A percentile compares a stretch with the other conserved stretches of the same genome.
These are phyloP conservation scores for Malus hybrid DNA, from an alignment of 331 rosid genomes.

Conservation along the genomic window DNA sequence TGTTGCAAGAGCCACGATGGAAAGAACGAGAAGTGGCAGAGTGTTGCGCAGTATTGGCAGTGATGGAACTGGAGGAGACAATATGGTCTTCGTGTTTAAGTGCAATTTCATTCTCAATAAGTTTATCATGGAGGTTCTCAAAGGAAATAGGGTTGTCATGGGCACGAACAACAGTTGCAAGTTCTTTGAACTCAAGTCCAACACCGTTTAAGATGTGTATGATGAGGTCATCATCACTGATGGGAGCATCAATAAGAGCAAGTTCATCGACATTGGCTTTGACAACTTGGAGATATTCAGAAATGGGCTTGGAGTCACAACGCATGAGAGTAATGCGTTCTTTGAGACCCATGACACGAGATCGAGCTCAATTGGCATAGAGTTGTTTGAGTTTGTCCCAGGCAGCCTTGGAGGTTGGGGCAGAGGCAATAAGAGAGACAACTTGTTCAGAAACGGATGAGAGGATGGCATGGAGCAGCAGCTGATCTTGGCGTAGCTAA, in stretches of 20 bases:
- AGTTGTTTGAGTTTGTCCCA: not conserved
- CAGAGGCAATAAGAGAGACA: not conserved
- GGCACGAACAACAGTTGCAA: not conserved
- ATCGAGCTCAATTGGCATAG: not conserved
- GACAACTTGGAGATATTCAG: not conserved
- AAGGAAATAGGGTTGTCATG: not conserved
- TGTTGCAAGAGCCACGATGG: not conserved
- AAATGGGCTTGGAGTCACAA: not conserved
- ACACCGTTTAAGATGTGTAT: not conserved
- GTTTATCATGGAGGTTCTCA: too few relatives aligned
- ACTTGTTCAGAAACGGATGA: not conserved
- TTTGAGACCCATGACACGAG: not conserved
- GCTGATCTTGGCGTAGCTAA: not conserved
- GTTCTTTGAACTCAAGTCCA: not conserved
- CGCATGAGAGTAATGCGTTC: not conserved
- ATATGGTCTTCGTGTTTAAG: too few relatives aligned
- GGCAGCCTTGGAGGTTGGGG: not conserved
- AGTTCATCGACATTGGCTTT: not conserved
- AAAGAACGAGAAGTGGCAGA: not conserved
- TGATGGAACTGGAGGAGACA: too few relatives aligned
- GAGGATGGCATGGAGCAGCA: not conserved
- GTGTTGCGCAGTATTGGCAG: not conserved
- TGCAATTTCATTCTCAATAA: too few relatives aligned
- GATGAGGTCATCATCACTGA: not conserved
- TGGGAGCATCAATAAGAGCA: not conserved